A percentile compares a stretch with the other conserved stretches of the same genome.
Evolutionary conservation across 306 rosid species (phyloP).

Genomic region (Dryas drummondii): DNA sequence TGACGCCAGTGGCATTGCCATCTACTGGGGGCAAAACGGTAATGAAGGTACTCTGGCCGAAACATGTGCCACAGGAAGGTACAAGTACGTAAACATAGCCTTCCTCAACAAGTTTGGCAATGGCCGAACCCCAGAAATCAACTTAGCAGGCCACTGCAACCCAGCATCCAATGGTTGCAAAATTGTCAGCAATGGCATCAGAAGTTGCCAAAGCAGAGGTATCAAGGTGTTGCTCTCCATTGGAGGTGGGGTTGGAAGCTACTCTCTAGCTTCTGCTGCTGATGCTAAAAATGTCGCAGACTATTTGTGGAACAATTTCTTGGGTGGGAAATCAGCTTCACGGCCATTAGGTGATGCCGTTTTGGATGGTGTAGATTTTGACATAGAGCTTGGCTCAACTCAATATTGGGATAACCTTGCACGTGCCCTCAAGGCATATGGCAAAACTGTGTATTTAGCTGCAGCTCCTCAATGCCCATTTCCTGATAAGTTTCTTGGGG

Average conservation of each 20-base stretch:
- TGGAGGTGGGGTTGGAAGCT: slow-evolving; percentile 62
- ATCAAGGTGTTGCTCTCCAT: slow-evolving; percentile 65
- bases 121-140: slow-evolving; percentile 54
- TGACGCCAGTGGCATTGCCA: slow-evolving; percentile 47
- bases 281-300: slow-evolving; percentile 52
- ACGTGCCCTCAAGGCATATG: slow-evolving; percentile 32
- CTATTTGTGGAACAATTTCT: slow-evolving; percentile 64
- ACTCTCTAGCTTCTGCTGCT: slow-evolving; percentile 44
- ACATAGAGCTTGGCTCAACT: slow-evolving; percentile 61
- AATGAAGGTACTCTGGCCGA: slow-evolving; percentile 59
- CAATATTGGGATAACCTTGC: slow-evolving; percentile 48
- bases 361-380: slow-evolving; percentile 74
- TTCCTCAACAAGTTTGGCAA: slow-evolving; percentile 39
- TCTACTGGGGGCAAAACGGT: slow-evolving; percentile 76
- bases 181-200: slow-evolving; percentile 39
- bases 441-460: slow-evolving; percentile 43
- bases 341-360: slow-evolving; percentile 67
- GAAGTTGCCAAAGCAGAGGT: slow-evolving; percentile 50
- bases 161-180: slow-evolving; percentile 45
- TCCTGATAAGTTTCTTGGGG: slow-evolving; percentile 54
- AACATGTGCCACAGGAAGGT: slow-evolving; percentile 61
- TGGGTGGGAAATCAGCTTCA: slow-evolving; percentile 55
- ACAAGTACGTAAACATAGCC: slow-evolving; percentile 48
- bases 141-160: slow-evolving; percentile 71
- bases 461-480: slow-evolving; percentile 87